Evolutionary conservation across 164 flowering plant genomes (phyloP), one percentile per base, ranked within the genome.

Genomic region (Vitis rupestris): DNA sequence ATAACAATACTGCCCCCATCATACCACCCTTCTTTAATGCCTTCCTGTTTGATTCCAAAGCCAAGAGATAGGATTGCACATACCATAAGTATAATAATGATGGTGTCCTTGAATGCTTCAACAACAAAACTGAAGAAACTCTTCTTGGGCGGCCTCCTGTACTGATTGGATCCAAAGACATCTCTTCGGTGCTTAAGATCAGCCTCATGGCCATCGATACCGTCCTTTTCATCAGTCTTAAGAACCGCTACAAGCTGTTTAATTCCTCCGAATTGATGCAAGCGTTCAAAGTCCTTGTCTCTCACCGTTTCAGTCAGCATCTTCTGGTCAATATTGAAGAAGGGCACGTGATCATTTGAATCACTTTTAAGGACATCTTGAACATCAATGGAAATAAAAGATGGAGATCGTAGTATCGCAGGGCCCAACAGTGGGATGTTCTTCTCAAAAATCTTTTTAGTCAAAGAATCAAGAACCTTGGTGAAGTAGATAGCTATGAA

Each of bases 91-190:
- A 37, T 61, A 11, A 61, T 31, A 4, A 61, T 61, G 50, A 49
- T 61, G 17, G 64, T 30, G 13, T 61, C 64, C 6, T 61, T 61
- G 3, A 30, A 61, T 10, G 64, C 64, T 61, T 61, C 64, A 61
- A 61, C 2, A 4, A 61, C 17, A 61, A 61, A 61, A 15, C 64
- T 61, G 31, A 61, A 3, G n/a, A 61, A 61, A 48, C 19, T 37
- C 44, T 61, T 61, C 19, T n/a, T 2, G n/a, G 64, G 64, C 9
- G 64, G 64, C n/a, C 44, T 31, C 50, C 8, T 10, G 50, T 61
- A 61, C 19, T 30, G 15, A 17, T 61, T 61, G 10, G 47, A 61
- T 1, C 64, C 64, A 15, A 30, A 61, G 10, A 61, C 64, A 37
- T 37, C 10, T 8, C 17, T 37, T 15, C 64, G 13, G 50, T 61